phyloP scores from a whole-genome alignment of 495 filamentous ascomycete species.

The Hypoxylon perforatum region DNA sequence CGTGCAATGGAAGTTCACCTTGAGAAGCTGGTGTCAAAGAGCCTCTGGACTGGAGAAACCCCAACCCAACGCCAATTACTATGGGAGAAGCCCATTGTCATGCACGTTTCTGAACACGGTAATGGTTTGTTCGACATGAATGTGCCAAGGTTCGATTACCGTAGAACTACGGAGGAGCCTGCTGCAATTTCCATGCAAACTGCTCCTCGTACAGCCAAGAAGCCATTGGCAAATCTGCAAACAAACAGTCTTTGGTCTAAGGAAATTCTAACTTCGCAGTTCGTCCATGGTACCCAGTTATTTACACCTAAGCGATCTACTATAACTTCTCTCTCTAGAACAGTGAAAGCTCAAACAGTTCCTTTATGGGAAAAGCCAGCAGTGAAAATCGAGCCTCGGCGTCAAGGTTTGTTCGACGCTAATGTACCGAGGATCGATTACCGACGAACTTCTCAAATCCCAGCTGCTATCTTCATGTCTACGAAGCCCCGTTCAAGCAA shows the following conservation, averaged over 20 bases:
- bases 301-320: constrained; percentile 11
- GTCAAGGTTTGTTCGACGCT: constrained; percentile 25
- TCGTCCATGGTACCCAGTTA: constrained; percentile 2
- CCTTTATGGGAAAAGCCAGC: constrained; percentile 22
- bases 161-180: constrained; percentile 50
- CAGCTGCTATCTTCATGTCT: constrained; percentile 23
- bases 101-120: constrained; percentile 6
- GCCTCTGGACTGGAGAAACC: constrained; percentile 41
- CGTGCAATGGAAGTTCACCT: constrained; percentile 35
- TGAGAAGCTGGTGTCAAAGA: constrained; percentile 40
- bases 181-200: constrained; percentile 47
- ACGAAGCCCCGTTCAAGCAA: constrained; percentile 27
- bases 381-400: constrained; percentile 6
- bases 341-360: not conserved
- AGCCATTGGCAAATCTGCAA: constrained; percentile 18
- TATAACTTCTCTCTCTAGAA: not conserved
- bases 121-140: constrained; percentile 42
- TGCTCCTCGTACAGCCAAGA: constrained; percentile 31
- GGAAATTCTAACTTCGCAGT: not conserved
- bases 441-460: constrained; percentile 24
- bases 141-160: constrained; percentile 38
- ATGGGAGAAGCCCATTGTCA: constrained; percentile 40
- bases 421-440: constrained; percentile 24
- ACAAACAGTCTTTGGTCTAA: constrained; percentile 33
- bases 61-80: constrained; percentile 21